A percentile compares a stretch with the other conserved stretches of the same genome.
phyloP scores from a whole-genome alignment of 2,329 filamentous ascomycete species.

The Emydomyces testavorans region DNA sequence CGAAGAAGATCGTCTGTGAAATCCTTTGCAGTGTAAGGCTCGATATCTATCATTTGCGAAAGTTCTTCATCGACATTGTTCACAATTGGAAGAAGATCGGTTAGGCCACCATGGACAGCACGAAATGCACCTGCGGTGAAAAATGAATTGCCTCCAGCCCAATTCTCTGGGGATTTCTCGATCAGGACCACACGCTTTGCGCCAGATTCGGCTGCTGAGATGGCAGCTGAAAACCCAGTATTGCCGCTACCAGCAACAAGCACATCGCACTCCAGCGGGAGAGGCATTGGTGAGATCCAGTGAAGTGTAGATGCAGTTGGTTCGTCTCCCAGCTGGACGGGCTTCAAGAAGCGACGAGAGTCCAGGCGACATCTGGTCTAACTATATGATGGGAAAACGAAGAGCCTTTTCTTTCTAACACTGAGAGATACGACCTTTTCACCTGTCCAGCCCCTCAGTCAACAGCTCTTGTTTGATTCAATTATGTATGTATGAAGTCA shows the following conservation, averaged over 20 bases:
- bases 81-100: conserved; percentile 49
- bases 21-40: conserved; percentile 44
- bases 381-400: too few relatives aligned
- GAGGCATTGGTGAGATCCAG: conserved; percentile 5
- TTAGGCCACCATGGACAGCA: conserved; percentile 44
- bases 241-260: conserved; percentile 54
- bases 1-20: conserved; percentile 48
- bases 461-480: too few relatives aligned
- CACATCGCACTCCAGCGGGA: conserved; percentile 20
- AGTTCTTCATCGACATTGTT: conserved; percentile 44
- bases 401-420: too few relatives aligned
- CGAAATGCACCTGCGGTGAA: conserved; percentile 57
- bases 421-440: too few relatives aligned
- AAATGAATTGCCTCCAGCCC: conserved; percentile 53
- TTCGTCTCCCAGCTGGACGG: too few relatives aligned
- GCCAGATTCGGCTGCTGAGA: conserved; percentile 43
- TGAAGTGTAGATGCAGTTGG: too few relatives aligned
- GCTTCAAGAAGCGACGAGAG: too few relatives aligned
- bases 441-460: too few relatives aligned
- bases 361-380: too few relatives aligned
- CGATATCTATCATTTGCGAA: conserved; percentile 45
- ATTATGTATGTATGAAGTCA: too few relatives aligned
- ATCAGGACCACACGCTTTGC: conserved; percentile 42
- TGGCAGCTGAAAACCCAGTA: conserved; percentile 51
- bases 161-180: conserved; percentile 48